phyloP scores from a whole-genome alignment of 1,284 basidiomycete species.

The Leccinum solheimii region DNA sequence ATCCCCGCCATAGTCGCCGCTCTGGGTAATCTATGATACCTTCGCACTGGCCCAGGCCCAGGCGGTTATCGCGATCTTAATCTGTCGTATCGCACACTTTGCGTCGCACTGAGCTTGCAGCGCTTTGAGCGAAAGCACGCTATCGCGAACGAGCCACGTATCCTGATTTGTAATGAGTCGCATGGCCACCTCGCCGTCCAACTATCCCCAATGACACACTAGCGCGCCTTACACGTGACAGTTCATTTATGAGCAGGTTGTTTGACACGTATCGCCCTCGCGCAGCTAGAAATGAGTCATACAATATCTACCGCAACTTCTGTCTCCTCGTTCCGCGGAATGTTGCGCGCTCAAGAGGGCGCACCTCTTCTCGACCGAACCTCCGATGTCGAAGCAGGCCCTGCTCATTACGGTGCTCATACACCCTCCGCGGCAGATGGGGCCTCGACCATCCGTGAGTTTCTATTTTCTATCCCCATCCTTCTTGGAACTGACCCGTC shows the following conservation, averaged over 20 bases:
- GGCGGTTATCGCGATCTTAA: too few species aligned
- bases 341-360: conserved; percentile 24
- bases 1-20: not conserved
- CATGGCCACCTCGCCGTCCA: too few species aligned
- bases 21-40: not conserved
- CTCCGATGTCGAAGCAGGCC: conserved; percentile 30
- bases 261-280: too few species aligned
- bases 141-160: too few species aligned
- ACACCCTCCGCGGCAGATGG: conserved; percentile 15
- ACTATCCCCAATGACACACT: too few species aligned
- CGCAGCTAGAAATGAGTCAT: conserved; percentile 17
- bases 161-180: too few species aligned
- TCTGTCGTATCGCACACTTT: too few species aligned
- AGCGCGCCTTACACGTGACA: too few species aligned
- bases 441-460: conserved; percentile 24
- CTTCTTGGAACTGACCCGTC: not conserved
- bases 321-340: conserved; percentile 28
- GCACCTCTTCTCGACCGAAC: conserved; percentile 24
- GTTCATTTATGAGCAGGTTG: too few species aligned
- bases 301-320: conserved; percentile 34
- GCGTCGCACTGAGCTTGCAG: too few species aligned
- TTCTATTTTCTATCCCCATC: not conserved
- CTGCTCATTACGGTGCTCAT: conserved; percentile 21
- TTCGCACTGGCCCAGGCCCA: too few species aligned
- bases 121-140: too few species aligned